Evolutionary conservation across 257 asterid genomes (phyloP).

Genomic region (Handroanthus guayacan): DNA sequence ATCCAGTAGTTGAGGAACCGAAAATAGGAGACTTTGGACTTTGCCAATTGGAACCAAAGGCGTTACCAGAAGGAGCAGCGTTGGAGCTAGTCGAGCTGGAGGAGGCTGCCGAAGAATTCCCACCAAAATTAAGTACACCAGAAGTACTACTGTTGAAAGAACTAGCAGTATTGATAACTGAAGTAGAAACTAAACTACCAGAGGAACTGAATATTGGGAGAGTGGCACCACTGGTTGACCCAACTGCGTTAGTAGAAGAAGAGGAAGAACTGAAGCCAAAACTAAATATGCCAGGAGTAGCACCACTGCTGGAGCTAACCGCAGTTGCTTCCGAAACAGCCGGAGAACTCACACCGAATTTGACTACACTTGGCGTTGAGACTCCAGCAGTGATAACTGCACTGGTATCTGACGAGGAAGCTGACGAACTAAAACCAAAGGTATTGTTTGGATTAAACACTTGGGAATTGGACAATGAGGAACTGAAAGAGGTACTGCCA

Average conservation of each 20-base stretch:
- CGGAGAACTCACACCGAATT: slow-evolving; percentile 47
- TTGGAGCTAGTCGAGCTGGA: slow-evolving; percentile 41
- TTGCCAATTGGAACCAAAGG: slow-evolving; percentile 53
- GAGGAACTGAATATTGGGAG: slow-evolving; percentile 35
- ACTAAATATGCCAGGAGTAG: slow-evolving; percentile 46
- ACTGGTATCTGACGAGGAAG: slow-evolving; percentile 52
- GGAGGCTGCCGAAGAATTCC: slow-evolving; percentile 51
- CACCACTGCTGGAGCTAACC: slow-evolving; percentile 46
- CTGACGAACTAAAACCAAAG: slow-evolving; percentile 47
- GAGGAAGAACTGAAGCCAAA: slow-evolving; percentile 51
- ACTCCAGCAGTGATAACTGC: slow-evolving; percentile 42
- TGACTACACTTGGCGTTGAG: slow-evolving; percentile 42
- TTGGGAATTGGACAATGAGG: slow-evolving; percentile 39
- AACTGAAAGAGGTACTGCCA: slow-evolving; percentile 39
- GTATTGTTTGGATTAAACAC: slow-evolving; percentile 19
- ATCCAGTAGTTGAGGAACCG: slow-evolving; percentile 47
- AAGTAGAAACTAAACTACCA: slow-evolving; percentile 36
- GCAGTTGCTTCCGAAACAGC: slow-evolving; percentile 35
- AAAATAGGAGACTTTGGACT: slow-evolving; percentile 47
- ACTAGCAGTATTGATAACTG: slow-evolving; percentile 28
- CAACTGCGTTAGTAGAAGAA: slow-evolving; percentile 35
- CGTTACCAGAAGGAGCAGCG: slow-evolving; percentile 36
- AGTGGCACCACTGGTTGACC: slow-evolving; percentile 37
- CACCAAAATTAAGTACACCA: slow-evolving; percentile 48
- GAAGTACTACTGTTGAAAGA: slow-evolving; percentile 39